Conservation (phyloP, 257 asterid species). For the Rauvolfia tetraphylla region DNA sequence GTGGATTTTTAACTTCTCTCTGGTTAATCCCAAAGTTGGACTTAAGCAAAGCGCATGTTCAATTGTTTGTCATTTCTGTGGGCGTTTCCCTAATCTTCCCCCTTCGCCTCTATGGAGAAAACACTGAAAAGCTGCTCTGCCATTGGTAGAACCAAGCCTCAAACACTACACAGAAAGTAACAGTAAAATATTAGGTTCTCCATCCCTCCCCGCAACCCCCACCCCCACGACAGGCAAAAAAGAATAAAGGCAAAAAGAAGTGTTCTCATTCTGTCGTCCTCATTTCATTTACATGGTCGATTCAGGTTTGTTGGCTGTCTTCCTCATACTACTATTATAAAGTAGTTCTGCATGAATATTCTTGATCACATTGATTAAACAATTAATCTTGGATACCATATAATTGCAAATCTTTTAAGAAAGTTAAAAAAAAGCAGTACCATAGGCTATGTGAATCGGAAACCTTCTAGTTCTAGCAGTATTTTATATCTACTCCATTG, state of each 20-base stretch:
- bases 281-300: neutral
- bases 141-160: neutral
- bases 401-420: slow-evolving; percentile 1
- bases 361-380: slow-evolving; percentile 5
- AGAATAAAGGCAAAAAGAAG: neutral
- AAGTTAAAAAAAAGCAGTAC: neutral
- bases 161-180: neutral
- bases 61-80: neutral
- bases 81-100: too few species aligned
- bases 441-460: neutral
- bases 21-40: neutral
- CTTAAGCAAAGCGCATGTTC: neutral
- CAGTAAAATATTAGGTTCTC: neutral
- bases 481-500: neutral
- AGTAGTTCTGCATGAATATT: slow-evolving; percentile 4
- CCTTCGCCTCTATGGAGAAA: neutral
- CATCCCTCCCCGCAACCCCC: too few species aligned
- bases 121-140: neutral
- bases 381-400: neutral
- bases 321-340: neutral
- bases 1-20: neutral
- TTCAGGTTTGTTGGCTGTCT: neutral
- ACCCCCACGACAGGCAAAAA: neutral
- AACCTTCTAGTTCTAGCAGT: neutral
- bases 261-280: neutral